phyloP scores from a whole-genome alignment of 2,329 filamentous ascomycete species.

The Nemania diffusa region DNA sequence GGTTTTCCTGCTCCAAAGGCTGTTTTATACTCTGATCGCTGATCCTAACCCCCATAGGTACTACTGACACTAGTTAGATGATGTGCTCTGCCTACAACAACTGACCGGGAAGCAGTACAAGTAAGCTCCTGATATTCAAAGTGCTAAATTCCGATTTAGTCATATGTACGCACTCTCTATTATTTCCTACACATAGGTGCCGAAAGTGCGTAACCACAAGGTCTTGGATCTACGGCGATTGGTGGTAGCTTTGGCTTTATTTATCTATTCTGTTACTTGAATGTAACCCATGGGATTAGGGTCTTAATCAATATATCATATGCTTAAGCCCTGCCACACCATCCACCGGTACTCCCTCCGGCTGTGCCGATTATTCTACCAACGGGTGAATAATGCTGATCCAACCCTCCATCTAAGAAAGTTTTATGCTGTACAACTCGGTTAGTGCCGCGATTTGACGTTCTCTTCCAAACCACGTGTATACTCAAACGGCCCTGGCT shows the following conservation, averaged over 20 bases:
- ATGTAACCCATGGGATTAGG: too few species aligned
- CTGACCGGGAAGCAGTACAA: neutral
- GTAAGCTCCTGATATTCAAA: neutral
- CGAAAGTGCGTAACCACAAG: neutral
- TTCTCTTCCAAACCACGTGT: neutral
- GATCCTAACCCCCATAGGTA: too few species aligned
- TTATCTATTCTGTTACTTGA: neutral
- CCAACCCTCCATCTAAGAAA: conserved; percentile 1
- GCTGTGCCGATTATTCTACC: conserved; percentile 6
- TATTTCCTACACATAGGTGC: neutral
- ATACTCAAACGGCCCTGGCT: neutral
- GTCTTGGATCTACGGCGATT: neutral
- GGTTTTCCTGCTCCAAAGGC: neutral
- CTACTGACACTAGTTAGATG: neutral
- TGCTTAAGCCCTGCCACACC: conserved; percentile 1
- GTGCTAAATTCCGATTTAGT: neutral
- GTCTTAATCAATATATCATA: neutral
- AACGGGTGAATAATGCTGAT: neutral
- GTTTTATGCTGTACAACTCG: conserved; percentile 7
- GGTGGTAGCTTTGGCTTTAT: neutral
- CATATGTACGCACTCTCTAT: neutral
- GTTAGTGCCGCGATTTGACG: conserved; percentile 28
- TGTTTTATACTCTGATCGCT: neutral
- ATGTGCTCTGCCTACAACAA: neutral
- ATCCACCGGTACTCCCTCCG: conserved; percentile 11